Evolutionary conservation across 2,329 filamentous ascomycete species (phyloP), one percentile per base, ranked within the genome.

Genomic region (Aquanectria penicillioides): DNA sequence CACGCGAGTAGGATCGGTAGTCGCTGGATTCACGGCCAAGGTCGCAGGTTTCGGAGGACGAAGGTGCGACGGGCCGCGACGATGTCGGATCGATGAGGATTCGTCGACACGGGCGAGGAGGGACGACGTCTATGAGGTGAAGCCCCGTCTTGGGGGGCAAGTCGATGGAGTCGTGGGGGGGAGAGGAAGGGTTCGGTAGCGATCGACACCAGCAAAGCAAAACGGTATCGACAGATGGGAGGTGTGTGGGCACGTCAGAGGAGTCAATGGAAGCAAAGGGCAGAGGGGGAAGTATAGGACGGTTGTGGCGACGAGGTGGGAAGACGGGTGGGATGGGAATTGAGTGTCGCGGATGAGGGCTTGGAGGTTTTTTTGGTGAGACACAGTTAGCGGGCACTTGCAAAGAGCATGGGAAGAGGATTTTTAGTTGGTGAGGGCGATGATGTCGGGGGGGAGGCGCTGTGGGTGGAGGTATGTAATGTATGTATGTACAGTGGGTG

Each of bases 1-100:
- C 65, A 69, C 61, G 61, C 67, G 65, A 69, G 63, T 57, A 50
- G 34, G 56, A 57, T 53, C 61, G 64, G n/a, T n/a, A 54, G 36
- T 38, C 20, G 47, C 28, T 65, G 59, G 64, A 66, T 63, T 64
- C 63, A 52, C 59, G 61, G 43, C 11, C 26, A 47, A 40, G 51
- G 62, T 70, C 49, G 53, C 61, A 60, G 63, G 52, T 57, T 53
- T 44, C 38, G 46, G 22, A 37, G 17, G 51, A 34, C 46, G 54
- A 51, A 47, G 60, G 60, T 64, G 66, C 60, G 64, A 56, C 62
- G 52, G 57, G 44, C 55, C 53, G 66, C 66, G 44, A 58, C 41
- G 44, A 25, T 18, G n/a, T 28, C 28, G 20, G 29, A 25, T 28
- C 37, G 28, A 43, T 52, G 29, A 20, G 29, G 49, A 23, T 25